Evolutionary conservation across 2,329 filamentous ascomycete genomes (phyloP).

Genomic region (Cladophialophora carrionii): DNA sequence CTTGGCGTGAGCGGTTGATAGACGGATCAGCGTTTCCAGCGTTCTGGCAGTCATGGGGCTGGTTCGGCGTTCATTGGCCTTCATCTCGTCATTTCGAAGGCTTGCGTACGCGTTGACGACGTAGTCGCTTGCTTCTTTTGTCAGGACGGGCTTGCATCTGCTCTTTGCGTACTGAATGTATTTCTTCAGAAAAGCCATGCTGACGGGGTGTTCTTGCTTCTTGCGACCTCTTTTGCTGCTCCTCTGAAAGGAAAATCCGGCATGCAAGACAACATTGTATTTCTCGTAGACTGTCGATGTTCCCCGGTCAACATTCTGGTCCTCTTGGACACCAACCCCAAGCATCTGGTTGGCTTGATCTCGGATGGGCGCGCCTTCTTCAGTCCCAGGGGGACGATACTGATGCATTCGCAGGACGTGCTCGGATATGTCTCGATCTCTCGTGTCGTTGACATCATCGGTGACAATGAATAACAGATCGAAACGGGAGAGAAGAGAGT

Average conservation of each 20-base stretch:
- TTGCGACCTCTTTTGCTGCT: conserved; percentile 61
- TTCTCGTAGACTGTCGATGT: conserved; percentile 94
- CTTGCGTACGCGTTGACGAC: conserved; percentile 90
- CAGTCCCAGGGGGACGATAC: conserved; percentile 87
- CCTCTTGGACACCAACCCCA: conserved; percentile 80
- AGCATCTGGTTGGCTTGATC: conserved; percentile 83
- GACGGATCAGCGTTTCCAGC: conserved; percentile 94
- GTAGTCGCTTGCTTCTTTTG: conserved; percentile 86
- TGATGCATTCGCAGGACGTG: conserved; percentile 97
- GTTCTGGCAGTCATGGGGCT: conserved; percentile 96
- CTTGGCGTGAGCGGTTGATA: conserved; percentile 95
- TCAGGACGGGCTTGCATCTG: conserved; percentile 84
- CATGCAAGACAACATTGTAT: conserved; percentile 93
- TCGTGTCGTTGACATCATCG: conserved; percentile 93
- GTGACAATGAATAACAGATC: conserved; percentile 97
- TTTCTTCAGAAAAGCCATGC: conserved; percentile 98
- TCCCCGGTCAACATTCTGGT: conserved; percentile 70
- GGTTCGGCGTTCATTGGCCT: conserved; percentile 89
- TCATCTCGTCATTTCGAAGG: conserved; percentile 91
- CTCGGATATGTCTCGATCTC: conserved; percentile 89
- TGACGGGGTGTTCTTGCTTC: conserved; percentile 70
- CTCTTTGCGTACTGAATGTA: conserved; percentile 98
- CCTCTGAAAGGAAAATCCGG: conserved; percentile 66
- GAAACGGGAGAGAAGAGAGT: conserved; percentile 96
- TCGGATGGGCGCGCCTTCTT: conserved; percentile 91